Evolutionary conservation across 257 asterid species (phyloP), one percentile per base, ranked within the genome.

Genomic region (Echites panduratus): DNA sequence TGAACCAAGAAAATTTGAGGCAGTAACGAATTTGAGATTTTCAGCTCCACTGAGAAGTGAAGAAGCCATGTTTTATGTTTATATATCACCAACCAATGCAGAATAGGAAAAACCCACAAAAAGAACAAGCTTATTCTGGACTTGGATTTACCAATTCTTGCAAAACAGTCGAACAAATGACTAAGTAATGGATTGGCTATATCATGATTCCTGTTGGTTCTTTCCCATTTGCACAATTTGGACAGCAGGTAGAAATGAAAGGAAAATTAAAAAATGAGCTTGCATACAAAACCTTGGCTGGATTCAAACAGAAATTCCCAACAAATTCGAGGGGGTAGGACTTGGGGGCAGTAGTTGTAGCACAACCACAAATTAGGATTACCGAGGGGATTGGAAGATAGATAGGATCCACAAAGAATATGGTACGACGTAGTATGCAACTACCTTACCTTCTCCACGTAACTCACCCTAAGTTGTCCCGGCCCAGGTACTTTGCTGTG

Each of bases 1-100:
- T 58, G 85, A 78, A 5, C 83, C 76, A 57, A 74, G 66, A 66
- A 70, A 71, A 19, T 70, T 41, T 49, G 82, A 74, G 17, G 73
- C 73, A 26, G 69, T 65, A 35, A n/a, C 2, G 11, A 78, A 57
- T 68, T 76, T 77, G 68, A 83, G 72, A 72, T 74, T 80, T 41
- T 74, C 82, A 75, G 82, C 80, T 52, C 84, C 84, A 68, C 59
- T 74, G 22, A 79, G 76, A 52, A 80, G 68, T 70, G 87, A 75
- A 75, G 81, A 78, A 67, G 81, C 82, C 87, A 83, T 83, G 22
- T 50, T 50, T 50, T 32, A 32, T 32, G 38, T 32, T 32, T 32
- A 32, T 32, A 32, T 32, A 32, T 32, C 38, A 32, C 38, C 38
- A 32, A 32, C 38, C 38, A 32, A 32, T 32, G 38, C 38, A 32